Conservation (phyloP, 2,329 filamentous ascomycete species). For the Zymoseptoria crescenta region DNA sequence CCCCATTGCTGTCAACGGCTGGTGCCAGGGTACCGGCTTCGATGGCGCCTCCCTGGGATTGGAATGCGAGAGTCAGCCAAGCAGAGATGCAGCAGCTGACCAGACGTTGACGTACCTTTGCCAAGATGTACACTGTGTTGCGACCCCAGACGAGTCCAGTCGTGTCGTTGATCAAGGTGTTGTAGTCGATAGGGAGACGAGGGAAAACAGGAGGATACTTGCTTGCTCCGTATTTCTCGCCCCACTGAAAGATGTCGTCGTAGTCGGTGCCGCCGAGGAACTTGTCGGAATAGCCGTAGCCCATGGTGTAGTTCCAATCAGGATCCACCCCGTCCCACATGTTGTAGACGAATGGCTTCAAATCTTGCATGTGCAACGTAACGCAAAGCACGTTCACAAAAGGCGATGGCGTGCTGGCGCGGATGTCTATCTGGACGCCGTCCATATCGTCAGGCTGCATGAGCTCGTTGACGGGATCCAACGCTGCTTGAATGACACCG, state of each 20-base stretch:
- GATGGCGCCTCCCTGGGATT: no score
- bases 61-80: no score
- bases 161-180: conserved; percentile 56
- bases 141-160: conserved; percentile 27
- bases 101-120: conserved; percentile 39
- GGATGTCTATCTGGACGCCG: conserved; percentile 61
- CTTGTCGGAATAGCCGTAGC: conserved; percentile 4
- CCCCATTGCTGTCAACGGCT: no score
- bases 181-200: conserved; percentile 52
- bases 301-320: conserved; percentile 12
- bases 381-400: conserved; percentile 66
- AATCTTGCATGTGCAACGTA: conserved; percentile 52
- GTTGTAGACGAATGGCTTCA: conserved; percentile 58
- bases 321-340: conserved; percentile 44
- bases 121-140: conserved; percentile 60
- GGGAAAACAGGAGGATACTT: conserved; percentile 36
- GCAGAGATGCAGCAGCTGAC: no score
- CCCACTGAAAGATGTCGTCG: conserved; percentile 65
- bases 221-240: conserved; percentile 36
- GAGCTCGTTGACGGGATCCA: conserved; percentile 54
- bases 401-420: conserved; percentile 63
- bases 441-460: conserved; percentile 55
- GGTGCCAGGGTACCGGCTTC: no score
- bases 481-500: conserved; percentile 58
- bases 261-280: conserved; percentile 33